Base-by-base conservation (phyloP, 768 basidiomycete genomes). In the Tricholoma bakamatsutake region DNA sequence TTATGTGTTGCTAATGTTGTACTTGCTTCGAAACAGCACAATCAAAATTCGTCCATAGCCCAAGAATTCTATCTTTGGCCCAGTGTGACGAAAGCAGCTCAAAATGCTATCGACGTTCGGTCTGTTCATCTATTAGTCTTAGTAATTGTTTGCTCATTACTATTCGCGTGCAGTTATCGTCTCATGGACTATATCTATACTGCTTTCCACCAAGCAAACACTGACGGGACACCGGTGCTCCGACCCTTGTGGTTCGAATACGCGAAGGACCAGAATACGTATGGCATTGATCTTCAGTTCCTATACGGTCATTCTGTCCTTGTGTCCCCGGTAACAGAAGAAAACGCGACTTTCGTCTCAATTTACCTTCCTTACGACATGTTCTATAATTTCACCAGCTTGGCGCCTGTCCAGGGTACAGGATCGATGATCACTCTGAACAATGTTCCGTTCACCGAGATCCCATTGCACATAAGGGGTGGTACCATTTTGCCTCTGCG, bases 61-160 rank as follows among this genome's bases (percentile, higher is more conserved):
- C 87, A 88, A 66, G 86, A 88, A 60, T 87, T 87, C 66, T 88
- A 87, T 62, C 70, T 77, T 27, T 88, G 84, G 84, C 73, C 77
- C 0, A 69, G 67, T 11, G 81, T 82, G 18, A 74, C 84, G 1
- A 66, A 76, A 56, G 84, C 85, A 4, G 84, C 85, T 0, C 77
- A 75, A 60, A 81, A 80, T 53, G 84, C 75, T 0, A 67, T 87
- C 48, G 77, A 81, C 59, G 84, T 83, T 50, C 76, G 86, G 81
- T 84, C 55, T n/a, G 75, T 64, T 24, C 50, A 17, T n/a, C 17
- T 21, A 13, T n/a, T 33, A 2, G 2, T 53, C 9, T 48, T 8
- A 2, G 9, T 15, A 21, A 50, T 10, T 6, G 7, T 30, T 7
- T 17, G 28, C 28, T 48, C 17, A 48, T 30, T 7, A 13, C 2